Evolutionary conservation across 306 rosid species (phyloP), one percentile per base, ranked within the genome.

Genomic region (Trifolium subterraneum): DNA sequence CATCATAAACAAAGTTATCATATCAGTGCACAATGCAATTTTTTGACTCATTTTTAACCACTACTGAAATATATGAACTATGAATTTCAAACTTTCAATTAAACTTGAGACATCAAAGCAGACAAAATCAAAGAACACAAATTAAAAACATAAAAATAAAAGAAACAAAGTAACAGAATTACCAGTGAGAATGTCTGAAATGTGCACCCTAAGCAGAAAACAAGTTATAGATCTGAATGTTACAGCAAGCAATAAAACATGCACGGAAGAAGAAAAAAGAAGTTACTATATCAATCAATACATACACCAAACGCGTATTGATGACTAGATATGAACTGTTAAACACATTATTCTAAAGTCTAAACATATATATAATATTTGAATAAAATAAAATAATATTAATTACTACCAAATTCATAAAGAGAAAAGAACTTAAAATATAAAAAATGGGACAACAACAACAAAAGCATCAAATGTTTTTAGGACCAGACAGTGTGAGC

Each of bases 251-350:
- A 86, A 23, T 23, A 11, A 23, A 84, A 78, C 73, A 72, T 42
- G 76, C 84, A 82, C 8, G n/a, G 38, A 73, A 64, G 74, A 42
- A 50, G 78, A 15, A 35, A 65, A 47, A 65, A 15, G 5, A 76
- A 77, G 20, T 68, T 74, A 38, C 7, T 38, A 64, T 65, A 69
- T 85, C 87, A 89, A 80, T 68, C 87, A 89, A 78, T 62, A 73
- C 69, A 76, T 73, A 81, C 55, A 86, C 64, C 78, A 78, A 93
- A 93, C 92, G 92, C 92, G 96, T 85, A 59, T 82, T 78, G 82
- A 86, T 85, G 98, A 88, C 79, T n/a, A 84, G 78, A 78, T 64
- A 90, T 93, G 93, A 90, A 89, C 97, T 86, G 93, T 87, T 85
- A 88, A 81, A 80, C 87, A 84, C 83, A 64, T 10, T 64, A 64